Evolutionary conservation across 2,329 filamentous ascomycete species (phyloP).

Genomic region (Fusarium caatingaense): DNA sequence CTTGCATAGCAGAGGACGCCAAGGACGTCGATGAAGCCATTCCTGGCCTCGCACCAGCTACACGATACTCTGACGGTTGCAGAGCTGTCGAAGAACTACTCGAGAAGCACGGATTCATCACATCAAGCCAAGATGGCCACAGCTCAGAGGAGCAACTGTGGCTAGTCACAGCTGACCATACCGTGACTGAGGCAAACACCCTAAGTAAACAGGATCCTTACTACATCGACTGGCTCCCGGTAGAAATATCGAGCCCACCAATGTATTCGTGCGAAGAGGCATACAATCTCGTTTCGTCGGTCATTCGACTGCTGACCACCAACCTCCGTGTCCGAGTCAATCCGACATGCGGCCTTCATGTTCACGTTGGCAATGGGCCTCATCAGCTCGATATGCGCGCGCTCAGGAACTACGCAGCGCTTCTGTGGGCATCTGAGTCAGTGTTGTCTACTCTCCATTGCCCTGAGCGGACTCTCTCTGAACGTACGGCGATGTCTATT

Average conservation of each 20-base stretch:
- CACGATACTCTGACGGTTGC: background rate
- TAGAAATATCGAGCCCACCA: constrained; percentile 52
- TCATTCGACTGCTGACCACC: constrained; percentile 49
- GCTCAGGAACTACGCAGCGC: constrained; percentile 47
- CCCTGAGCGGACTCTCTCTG: constrained; percentile 44
- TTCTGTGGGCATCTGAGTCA: constrained; percentile 53
- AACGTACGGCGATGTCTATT: constrained; percentile 9
- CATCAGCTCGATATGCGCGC: constrained; percentile 46
- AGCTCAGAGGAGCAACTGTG: constrained; percentile 3
- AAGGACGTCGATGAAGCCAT: constrained; percentile 7
- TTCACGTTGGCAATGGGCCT: constrained; percentile 53
- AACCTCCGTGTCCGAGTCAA: constrained; percentile 51
- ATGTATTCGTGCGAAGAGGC: constrained; percentile 46
- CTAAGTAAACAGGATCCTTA: background rate
- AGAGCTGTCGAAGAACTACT: constrained; percentile 1
- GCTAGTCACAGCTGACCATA: constrained; percentile 14
- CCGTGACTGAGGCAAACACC: background rate
- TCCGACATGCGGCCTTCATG: constrained; percentile 50
- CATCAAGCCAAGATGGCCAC: background rate
- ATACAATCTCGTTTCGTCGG: constrained; percentile 46
- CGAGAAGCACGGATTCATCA: background rate
- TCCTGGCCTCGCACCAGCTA: constrained; percentile 7
- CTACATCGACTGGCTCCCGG: constrained; percentile 33
- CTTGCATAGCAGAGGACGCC: background rate
- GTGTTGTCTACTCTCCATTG: constrained; percentile 51